Base-by-base conservation (phyloP, 2,329 filamentous ascomycete species). In the Capronia epimyces region DNA sequence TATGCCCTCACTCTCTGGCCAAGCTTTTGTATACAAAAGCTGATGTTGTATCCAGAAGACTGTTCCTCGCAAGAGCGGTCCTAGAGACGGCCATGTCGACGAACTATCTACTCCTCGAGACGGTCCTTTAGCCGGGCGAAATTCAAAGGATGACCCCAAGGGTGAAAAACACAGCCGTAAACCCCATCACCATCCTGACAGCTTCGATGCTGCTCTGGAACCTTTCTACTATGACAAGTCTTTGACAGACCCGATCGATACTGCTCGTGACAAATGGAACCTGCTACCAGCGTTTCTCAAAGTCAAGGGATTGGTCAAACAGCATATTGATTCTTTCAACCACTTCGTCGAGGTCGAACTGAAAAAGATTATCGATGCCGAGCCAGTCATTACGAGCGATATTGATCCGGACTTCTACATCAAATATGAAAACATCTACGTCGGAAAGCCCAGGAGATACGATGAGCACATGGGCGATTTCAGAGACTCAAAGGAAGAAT, bases 321-420 rank as follows among this genome's bases (percentile, higher is more conserved):
- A 97, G 75, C 90, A 96, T 69, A 91, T 95, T 65, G 94, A 98
- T 73, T 97, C 93, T 20, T 98, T 94, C 77, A 96, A 98, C 72
- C 95, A 93, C 72, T 97, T 98, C 63, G 86, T 96, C 60, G 89
- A 98, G 62, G 86, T 94, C 50, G 90, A 97, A 66, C 83, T 98
- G 68, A 95, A 95, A 72, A 90, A 96, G 63, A 98, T 98, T 62
- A 86, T 98, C 60, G 84, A 88, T 66, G 87, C 91, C 45, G 97
- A 96, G 67, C 83, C 86, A 43, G 85, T 83, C 34, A 87, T 98
- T 57, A 82, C 86, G 60, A 95, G 90, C 69, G 91, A 97, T 74
- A 87, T 93, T 40, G 89, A 97, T 65, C 87, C 86, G 58, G 86
- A 86, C 59, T 97, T 97, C 67, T 95, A 87, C 75, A 83, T 97